A percentile compares a stretch with the other conserved stretches of the same genome.
Evolutionary conservation across 169 alveolate species (phyloP).

Genomic region (Eimeria maxima): DNA sequence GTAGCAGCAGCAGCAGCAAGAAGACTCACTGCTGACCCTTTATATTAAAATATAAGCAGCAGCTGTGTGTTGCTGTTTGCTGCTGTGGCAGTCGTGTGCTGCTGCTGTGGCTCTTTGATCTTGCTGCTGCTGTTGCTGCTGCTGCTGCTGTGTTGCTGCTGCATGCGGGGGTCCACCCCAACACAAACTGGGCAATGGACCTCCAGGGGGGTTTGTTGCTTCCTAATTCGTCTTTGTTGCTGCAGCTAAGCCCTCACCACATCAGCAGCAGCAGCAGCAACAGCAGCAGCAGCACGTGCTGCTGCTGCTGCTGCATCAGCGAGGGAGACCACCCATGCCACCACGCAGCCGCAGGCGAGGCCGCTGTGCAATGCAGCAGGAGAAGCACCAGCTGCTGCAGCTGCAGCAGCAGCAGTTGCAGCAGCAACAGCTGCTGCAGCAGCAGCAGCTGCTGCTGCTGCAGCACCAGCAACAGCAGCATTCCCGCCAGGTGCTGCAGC

Average conservation of each 20-base stretch:
- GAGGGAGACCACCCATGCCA: background rate
- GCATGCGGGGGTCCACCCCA: background rate
- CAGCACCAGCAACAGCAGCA: background rate
- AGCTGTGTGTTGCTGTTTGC: background rate
- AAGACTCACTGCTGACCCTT: background rate
- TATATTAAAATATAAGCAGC: background rate
- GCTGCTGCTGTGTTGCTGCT: background rate
- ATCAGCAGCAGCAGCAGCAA: conserved; percentile 4
- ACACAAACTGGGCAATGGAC: background rate
- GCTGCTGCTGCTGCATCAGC: conserved; percentile 2
- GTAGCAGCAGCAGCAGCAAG: background rate
- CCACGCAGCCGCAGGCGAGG: conserved; percentile 32
- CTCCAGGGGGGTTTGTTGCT: background rate
- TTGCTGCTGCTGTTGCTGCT: conserved; percentile 5
- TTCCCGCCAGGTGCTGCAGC: background rate
- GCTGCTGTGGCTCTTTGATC: background rate
- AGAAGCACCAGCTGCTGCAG: background rate
- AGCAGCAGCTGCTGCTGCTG: background rate
- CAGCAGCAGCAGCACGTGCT: conserved; percentile 8
- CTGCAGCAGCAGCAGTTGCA: background rate
- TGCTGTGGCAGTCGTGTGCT: conserved; percentile 3
- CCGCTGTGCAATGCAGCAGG: conserved; percentile 28
- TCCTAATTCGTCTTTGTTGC: background rate
- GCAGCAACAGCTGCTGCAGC: background rate
- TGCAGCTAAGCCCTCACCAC: background rate